Conservation (phyloP, 1,284 basidiomycete species). For the Ceratobasidium sp. region DNA sequence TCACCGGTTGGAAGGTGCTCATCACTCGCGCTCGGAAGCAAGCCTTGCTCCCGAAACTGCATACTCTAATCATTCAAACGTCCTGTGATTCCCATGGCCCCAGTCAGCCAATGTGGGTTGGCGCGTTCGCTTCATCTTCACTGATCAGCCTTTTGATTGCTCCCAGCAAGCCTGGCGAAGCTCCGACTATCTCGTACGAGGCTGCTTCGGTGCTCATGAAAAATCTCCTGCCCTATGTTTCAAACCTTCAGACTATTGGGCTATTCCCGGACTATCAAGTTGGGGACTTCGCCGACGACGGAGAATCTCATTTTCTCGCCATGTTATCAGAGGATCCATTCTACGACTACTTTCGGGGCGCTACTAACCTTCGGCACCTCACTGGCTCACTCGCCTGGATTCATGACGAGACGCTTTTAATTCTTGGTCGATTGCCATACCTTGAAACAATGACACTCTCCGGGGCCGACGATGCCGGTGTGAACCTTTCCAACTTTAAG, state of each 20-base stretch:
- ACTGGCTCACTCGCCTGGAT: conserved; percentile 1
- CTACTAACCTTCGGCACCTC: neutral
- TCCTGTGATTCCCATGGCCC: neutral
- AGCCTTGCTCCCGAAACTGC: neutral
- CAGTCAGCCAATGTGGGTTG: conserved; percentile 5
- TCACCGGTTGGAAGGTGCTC: conserved; percentile 4
- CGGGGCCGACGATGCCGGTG: neutral
- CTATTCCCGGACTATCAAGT: neutral
- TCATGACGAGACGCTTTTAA: neutral
- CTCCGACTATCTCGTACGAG: neutral
- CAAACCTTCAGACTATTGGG: neutral
- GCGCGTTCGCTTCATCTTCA: neutral
- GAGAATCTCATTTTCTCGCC: conserved; percentile 3
- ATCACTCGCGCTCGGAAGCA: neutral
- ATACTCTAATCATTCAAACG: neutral
- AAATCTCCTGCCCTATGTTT: too few species aligned
- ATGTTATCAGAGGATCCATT: neutral
- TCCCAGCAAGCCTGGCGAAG: neutral
- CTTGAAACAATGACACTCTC: conserved; percentile 9
- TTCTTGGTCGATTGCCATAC: conserved; percentile 3
- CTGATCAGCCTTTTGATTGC: neutral
- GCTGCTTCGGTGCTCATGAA: neutral
- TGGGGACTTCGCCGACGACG: neutral
- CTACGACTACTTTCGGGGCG: neutral
- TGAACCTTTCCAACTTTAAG: neutral